Conservation (phyloP, 352 stramenopile genomes). For the Elongisporangium senticosum region DNA sequence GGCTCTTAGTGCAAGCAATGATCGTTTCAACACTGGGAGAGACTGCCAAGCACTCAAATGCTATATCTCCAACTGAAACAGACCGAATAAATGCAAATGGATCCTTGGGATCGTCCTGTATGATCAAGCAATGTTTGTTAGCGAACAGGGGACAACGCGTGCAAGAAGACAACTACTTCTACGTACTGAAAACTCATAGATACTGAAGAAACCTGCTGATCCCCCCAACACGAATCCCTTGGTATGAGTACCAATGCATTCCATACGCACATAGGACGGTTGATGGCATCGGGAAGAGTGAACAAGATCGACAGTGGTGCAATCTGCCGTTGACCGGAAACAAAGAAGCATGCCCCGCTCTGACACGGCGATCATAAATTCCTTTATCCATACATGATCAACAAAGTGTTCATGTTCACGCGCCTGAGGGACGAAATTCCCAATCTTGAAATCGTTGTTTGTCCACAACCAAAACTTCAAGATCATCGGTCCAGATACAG, state of each 20-base stretch:
- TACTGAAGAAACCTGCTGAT: conserved; percentile 65
- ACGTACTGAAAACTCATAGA: conserved; percentile 67
- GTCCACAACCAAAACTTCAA: conserved; percentile 78
- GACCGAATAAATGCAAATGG: conserved; percentile 71
- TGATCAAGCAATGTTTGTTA: not conserved
- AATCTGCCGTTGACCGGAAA: conserved; percentile 51
- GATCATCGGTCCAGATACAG: conserved; percentile 67
- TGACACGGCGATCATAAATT: conserved; percentile 68
- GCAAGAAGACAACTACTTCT: not conserved
- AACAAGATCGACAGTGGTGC: conserved; percentile 49
- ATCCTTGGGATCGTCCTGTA: conserved; percentile 69
- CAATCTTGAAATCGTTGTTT: conserved; percentile 73
- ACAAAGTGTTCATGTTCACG: conserved; percentile 82
- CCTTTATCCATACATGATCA: conserved; percentile 69
- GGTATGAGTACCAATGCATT: conserved; percentile 52
- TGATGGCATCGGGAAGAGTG: conserved; percentile 64
- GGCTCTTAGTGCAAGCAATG: conserved; percentile 58
- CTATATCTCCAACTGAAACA: conserved; percentile 62
- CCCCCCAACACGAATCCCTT: conserved; percentile 77
- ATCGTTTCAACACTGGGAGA: conserved; percentile 63
- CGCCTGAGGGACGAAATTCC: conserved; percentile 65
- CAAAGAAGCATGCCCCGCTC: conserved; percentile 60
- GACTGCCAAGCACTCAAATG: conserved; percentile 66
- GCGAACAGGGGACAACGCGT: not conserved
- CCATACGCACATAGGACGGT: conserved; percentile 59